A percentile compares a stretch with the other conserved stretches of the same genome.
Conservation (phyloP, 2,329 filamentous ascomycete genomes). For the Aaosphaeria pasadenensis region DNA sequence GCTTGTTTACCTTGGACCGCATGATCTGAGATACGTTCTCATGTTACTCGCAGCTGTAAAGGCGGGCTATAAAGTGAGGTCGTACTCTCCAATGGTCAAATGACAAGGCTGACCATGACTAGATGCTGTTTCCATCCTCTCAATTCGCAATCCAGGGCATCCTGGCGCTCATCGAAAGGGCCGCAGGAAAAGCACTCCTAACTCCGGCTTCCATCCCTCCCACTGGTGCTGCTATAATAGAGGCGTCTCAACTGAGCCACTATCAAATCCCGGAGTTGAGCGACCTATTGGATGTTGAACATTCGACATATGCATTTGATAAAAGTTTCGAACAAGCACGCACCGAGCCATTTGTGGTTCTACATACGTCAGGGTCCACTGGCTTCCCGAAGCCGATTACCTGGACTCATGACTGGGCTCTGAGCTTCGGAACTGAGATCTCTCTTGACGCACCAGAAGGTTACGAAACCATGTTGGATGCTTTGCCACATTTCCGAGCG, state of each 20-base stretch:
- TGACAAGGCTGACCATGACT: not conserved
- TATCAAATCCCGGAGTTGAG: slow-evolving; percentile 5
- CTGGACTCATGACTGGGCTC: slow-evolving; percentile 17
- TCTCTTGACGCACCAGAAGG: slow-evolving; percentile 17
- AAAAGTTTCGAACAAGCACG: slow-evolving; percentile 17
- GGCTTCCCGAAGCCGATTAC: slow-evolving; percentile 33
- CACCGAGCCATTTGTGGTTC: slow-evolving; percentile 19
- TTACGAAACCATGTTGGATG: slow-evolving; percentile 13
- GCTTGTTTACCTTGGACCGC: slow-evolving; percentile 20
- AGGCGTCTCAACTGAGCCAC: slow-evolving; percentile 3
- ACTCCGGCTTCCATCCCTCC: slow-evolving; percentile 2
- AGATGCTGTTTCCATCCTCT: slow-evolving; percentile 14
- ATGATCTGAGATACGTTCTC: slow-evolving; percentile 15
- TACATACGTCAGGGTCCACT: slow-evolving; percentile 35
- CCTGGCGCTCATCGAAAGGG: slow-evolving; percentile 5
- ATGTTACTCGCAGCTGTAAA: slow-evolving; percentile 16
- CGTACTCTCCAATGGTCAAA: not conserved
- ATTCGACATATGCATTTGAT: slow-evolving; percentile 8
- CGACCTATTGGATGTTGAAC: slow-evolving; percentile 2
- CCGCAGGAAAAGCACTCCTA: slow-evolving; percentile 6
- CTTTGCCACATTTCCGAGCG: slow-evolving; percentile 5
- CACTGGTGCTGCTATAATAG: slow-evolving; percentile 1
- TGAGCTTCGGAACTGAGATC: slow-evolving; percentile 2
- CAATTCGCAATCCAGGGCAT: slow-evolving; percentile 12
- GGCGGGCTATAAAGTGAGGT: slow-evolving; percentile 16